Evolutionary conservation across 2,329 filamentous ascomycete genomes (phyloP).

Genomic region (Teratosphaeria zuluensis): DNA sequence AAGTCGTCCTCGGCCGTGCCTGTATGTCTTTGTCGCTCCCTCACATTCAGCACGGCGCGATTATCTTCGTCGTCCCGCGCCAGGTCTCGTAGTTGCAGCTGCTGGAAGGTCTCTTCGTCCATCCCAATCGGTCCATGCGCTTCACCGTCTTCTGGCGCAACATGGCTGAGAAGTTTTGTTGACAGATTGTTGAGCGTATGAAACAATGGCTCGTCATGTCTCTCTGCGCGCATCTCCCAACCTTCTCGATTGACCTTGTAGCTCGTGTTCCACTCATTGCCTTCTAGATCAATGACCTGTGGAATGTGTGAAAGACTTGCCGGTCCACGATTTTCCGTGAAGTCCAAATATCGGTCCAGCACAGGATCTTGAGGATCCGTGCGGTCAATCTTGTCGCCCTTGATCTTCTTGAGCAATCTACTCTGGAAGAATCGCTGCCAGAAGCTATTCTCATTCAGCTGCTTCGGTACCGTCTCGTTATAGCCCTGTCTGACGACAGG

Average conservation of each 20-base stretch:
- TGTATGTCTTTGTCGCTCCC: constrained; percentile 73
- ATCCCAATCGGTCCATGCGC: constrained; percentile 55
- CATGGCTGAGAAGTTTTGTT: constrained; percentile 85
- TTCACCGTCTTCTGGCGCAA: constrained; percentile 69
- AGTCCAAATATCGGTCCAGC: constrained; percentile 76
- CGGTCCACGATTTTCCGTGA: constrained; percentile 43
- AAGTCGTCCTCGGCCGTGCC: constrained; percentile 30
- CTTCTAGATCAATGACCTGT: constrained; percentile 83
- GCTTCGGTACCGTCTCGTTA: constrained; percentile 79
- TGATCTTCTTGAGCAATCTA: constrained; percentile 78
- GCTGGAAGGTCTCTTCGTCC: constrained; percentile 63
- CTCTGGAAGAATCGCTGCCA: constrained; percentile 94
- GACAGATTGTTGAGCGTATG: constrained; percentile 81
- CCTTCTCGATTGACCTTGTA: constrained; percentile 80
- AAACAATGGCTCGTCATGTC: constrained; percentile 75
- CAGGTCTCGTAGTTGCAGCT: constrained; percentile 72
- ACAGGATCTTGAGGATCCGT: constrained; percentile 66
- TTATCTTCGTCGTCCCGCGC: constrained; percentile 63
- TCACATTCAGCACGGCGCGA: constrained; percentile 75
- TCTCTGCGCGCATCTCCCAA: constrained; percentile 72
- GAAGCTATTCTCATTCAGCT: constrained; percentile 65
- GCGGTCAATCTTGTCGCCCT: constrained; percentile 76
- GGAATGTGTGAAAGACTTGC: constrained; percentile 59
- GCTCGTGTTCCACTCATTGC: constrained; percentile 90
- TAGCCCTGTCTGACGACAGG: constrained; percentile 83